phyloP scores from a whole-genome alignment of 495 filamentous ascomycete species.

The Podospora didyma region DNA sequence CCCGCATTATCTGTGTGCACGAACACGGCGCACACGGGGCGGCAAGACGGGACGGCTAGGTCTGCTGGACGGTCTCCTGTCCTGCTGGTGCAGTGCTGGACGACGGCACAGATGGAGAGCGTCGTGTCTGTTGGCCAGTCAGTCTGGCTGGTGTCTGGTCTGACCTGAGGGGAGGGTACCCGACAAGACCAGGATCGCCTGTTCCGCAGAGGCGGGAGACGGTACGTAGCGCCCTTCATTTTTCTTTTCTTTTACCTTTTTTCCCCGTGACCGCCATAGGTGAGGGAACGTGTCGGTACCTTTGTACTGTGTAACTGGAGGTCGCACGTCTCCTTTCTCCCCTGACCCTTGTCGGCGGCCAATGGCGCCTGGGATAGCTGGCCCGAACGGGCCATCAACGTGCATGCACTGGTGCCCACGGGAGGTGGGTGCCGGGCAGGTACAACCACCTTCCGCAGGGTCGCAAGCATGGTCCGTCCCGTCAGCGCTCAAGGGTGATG shows the following conservation, averaged over 20 bases:
- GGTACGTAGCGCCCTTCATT: neutral
- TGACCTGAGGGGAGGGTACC: conserved; percentile 5
- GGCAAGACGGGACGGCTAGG: neutral
- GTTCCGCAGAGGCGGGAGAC: conserved; percentile 8
- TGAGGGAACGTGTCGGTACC: neutral
- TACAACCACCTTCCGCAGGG: conserved; percentile 5
- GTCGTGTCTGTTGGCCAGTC: neutral
- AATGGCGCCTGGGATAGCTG: neutral
- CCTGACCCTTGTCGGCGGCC: neutral
- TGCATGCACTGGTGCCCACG: neutral
- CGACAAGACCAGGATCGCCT: conserved; percentile 1
- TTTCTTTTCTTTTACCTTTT: neutral
- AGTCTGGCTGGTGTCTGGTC: neutral
- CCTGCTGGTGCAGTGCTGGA: neutral
- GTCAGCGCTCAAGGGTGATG: conserved; percentile 14
- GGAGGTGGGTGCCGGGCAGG: conserved; percentile 1
- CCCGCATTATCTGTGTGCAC: neutral
- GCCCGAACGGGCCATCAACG: neutral
- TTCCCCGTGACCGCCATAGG: neutral
- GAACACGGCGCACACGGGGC: neutral
- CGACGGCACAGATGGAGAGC: neutral
- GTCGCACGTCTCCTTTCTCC: too few species aligned
- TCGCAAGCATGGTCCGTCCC: conserved; percentile 19
- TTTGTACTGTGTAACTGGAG: neutral
- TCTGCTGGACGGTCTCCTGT: neutral